Evolutionary conservation across 2,329 filamentous ascomycete genomes (phyloP).

Genomic region (Graphiopsis chlorocephala): DNA sequence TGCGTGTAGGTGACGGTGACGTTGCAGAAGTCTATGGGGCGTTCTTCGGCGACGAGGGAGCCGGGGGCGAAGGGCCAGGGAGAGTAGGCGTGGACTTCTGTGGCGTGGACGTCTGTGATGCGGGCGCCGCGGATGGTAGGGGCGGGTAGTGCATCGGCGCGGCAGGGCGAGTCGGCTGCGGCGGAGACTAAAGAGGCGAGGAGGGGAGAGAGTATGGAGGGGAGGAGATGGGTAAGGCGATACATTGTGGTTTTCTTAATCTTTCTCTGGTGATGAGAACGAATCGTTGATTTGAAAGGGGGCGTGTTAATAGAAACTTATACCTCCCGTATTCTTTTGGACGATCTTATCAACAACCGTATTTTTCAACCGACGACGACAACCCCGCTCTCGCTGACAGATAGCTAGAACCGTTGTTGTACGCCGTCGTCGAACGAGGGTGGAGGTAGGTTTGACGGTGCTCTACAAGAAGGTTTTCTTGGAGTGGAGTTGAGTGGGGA

Average conservation of each 20-base stretch:
- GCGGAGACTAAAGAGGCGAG: neutral
- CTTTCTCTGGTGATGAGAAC: neutral
- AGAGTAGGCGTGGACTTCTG: neutral
- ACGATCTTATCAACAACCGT: neutral
- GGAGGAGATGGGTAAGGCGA: neutral
- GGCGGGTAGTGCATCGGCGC: neutral
- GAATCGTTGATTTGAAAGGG: neutral
- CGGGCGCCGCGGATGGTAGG: neutral
- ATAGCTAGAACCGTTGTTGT: neutral
- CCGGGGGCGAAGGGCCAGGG: conserved; percentile 3
- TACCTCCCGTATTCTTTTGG: neutral
- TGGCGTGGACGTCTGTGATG: neutral
- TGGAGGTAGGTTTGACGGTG: neutral
- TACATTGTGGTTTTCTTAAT: neutral
- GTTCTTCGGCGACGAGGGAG: neutral
- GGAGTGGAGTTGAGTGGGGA: neutral
- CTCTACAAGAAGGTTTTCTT: neutral
- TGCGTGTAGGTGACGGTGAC: conserved; percentile 40
- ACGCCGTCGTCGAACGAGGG: neutral
- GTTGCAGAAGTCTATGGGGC: conserved; percentile 34
- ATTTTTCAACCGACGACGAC: neutral
- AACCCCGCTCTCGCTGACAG: neutral
- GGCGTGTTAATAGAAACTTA: neutral
- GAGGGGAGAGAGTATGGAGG: neutral
- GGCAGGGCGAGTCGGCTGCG: neutral